Conservation (phyloP, 371 early-diverging fungal genomes). For the Rhizomucor miehei region DNA sequence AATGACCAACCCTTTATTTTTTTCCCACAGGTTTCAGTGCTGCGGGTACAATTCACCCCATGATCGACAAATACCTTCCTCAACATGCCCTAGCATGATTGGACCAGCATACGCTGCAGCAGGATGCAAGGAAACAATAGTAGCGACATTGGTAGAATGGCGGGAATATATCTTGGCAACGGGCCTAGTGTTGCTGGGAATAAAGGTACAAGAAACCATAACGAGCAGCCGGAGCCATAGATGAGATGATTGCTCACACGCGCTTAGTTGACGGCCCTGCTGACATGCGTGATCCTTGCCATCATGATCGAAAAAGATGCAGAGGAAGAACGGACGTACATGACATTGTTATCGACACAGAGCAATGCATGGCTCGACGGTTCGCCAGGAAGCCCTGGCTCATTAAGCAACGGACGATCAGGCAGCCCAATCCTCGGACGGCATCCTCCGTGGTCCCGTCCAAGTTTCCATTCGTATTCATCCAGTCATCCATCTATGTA, state of each 20-base stretch:
- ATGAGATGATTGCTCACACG: no score
- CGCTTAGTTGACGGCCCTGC: constrained; percentile 7
- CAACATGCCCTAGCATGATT: constrained; percentile 1
- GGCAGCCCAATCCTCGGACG: constrained; percentile 11
- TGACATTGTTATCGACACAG: constrained; percentile 10
- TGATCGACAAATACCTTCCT: constrained; percentile 1
- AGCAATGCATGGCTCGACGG: constrained; percentile 10
- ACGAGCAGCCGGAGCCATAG: no score
- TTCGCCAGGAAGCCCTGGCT: not conserved
- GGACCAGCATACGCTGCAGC: not conserved
- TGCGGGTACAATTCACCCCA: constrained; percentile 9
- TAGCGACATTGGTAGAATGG: not conserved
- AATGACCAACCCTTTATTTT: not conserved
- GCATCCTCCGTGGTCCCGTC: constrained; percentile 5
- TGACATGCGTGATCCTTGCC: constrained; percentile 9
- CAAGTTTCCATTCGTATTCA: not conserved
- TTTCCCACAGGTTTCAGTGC: constrained; percentile 7
- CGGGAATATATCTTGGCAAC: constrained; percentile 5
- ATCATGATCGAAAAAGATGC: constrained; percentile 12
- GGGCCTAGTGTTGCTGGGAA: not conserved
- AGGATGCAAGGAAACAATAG: constrained; percentile 6
- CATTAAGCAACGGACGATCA: not conserved
- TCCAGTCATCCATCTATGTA: constrained; percentile 4
- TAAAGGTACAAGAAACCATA: constrained; percentile 4
- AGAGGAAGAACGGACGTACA: constrained; percentile 13